Base-by-base conservation (phyloP, 2,329 filamentous ascomycete species). In the Mycosphaerella arachidis region DNA sequence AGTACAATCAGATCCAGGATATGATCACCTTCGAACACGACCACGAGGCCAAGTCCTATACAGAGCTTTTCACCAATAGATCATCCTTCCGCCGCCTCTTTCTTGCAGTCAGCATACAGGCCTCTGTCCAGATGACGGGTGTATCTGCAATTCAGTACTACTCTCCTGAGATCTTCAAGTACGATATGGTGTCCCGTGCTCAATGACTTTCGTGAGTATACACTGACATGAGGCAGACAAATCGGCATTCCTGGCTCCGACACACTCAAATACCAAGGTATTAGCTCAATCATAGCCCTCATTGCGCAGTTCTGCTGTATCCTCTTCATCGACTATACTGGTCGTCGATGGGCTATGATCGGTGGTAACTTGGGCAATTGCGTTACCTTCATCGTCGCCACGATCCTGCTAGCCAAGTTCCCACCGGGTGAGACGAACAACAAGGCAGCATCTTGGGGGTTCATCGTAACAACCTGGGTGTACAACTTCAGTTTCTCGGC, bases 401-500 rank as follows among this genome's bases (percentile, higher is more conserved):
- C 80, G 0, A 75, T 80, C 12, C 71, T 85, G 56, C 72, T 85
- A 9, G 82, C 82, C 9, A 72, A 73, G 73, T 92, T 87, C 73
- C 88, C 88, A 1, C 83, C 88, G 1, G 77, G 81, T 1, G 73
- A 73, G 0, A 76, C 59, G 63, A 73, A 73, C 59, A 84, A 84
- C 60, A 75, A 74, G 45, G 76, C 78, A 5, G 87, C 87, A 0
- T 80, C 81, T 6, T 90, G 87, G 86, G 88, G 84, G 1, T 93
- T 92, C 74, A 92, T 92, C 62, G 82, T 86, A 68, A 81, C 84
- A 67, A 92, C 89, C 1, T 92, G 89, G 89, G 72, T 90, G 1
- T 92, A 90, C 80, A 92, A 92, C 75, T 88, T 91, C 77, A 87
- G 81, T 46, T 92, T 91, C 79, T 87, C 82, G 3, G 81, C 82